These are phyloP conservation scores for Blastocystis sp. DNA, from an alignment of 352 stramenopile species.

Conservation along the genomic window DNA sequence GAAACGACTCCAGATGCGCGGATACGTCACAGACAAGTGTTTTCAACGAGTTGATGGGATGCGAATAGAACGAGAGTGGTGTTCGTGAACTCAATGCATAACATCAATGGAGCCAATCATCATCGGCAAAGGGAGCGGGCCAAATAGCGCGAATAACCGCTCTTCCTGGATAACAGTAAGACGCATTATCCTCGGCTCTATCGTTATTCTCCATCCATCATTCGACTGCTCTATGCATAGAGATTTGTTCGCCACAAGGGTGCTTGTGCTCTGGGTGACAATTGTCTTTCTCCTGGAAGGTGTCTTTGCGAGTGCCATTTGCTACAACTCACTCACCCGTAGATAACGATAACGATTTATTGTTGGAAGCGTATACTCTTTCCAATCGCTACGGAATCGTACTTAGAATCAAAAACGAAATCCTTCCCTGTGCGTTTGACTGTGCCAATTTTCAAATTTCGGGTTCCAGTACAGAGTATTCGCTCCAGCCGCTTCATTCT, in stretches of 20 bases:
- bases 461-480: neutral
- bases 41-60: too few species aligned
- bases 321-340: neutral
- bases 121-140: neutral
- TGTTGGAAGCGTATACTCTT: neutral
- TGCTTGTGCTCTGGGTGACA: neutral
- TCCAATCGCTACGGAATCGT: neutral
- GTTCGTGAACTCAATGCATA: neutral
- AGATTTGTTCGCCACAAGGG: neutral
- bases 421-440: slow-evolving; percentile 34
- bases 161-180: neutral
- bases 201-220: too few species aligned
- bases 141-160: neutral
- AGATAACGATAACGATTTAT: neutral
- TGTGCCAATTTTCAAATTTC: slow-evolving; percentile 24
- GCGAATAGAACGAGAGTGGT: slow-evolving; percentile 5
- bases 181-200: too few species aligned
- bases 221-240: too few species aligned
- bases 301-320: neutral
- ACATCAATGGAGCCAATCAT: slow-evolving; percentile 8
- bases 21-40: too few species aligned
- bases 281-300: neutral
- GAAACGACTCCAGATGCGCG: too few species aligned
- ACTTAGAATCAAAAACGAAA: neutral
- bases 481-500: neutral